Base-by-base conservation (phyloP, 2,329 filamentous ascomycete genomes). In the Botrytis pseudocinerea region DNA sequence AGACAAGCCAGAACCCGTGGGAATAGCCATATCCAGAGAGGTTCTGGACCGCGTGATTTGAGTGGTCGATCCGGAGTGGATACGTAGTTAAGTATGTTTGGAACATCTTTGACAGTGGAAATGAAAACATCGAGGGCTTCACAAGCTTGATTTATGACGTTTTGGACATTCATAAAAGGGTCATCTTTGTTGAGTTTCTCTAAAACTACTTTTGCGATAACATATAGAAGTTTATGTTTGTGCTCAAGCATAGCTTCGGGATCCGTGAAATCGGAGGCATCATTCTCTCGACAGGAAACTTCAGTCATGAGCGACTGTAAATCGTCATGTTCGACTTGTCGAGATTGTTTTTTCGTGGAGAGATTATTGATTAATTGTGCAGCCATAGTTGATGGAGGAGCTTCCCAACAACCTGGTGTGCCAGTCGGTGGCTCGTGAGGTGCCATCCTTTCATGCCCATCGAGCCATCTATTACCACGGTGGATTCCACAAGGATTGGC, bases 301-400 rank as follows among this genome's bases (percentile, higher is more conserved):
- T 86, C 82, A 63, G 83, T 82, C 75, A 90, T 87, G 4, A 98
- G 86, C 70, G 91, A 89, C 75, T 92, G 90, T 76, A 98, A 91
- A 68, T 93, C 92, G 77, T 91, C 89, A 74, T 89, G 91, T 78
- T 92, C 90, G 78, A 91, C 87, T 70, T 88, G 88, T 78, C 88
- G 87, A 70, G 88, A 87, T 62, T 87, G 89, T 75, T 86, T 87
- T 69, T 87, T 86, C 35, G 91, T 88, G 61, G 92, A 89, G 75
- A 94, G 90, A 80, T 93, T 93, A 80, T 93, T 91, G 76, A 96
- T 93, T 73, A 98, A 90, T 82, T 97, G 93, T 20, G 93, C 93
- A 70, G 95, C 94, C 79, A 97, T 87, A 16, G 94, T 97, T 25
- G 95, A 97, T 20, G 94, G 92, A 57, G 90, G 89, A 71, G 66